Conservation (phyloP, 129 eudicot species). For the Logfia minima region DNA sequence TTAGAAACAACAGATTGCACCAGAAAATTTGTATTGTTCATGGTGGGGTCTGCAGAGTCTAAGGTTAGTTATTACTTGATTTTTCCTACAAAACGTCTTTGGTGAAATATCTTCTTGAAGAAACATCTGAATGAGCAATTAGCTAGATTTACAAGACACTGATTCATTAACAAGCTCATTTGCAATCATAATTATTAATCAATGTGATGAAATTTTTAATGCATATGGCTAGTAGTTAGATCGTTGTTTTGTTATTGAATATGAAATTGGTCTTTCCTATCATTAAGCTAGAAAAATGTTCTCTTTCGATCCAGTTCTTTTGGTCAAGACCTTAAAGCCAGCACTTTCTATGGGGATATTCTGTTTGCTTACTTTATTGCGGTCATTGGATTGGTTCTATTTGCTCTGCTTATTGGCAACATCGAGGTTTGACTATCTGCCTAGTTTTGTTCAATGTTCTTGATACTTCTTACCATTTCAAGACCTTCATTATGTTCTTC, state of each 20-base stretch:
- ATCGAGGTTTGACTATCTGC: constrained; percentile 57
- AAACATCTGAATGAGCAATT: background rate
- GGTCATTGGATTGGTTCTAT: constrained; percentile 58
- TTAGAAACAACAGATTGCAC: constrained; percentile 39
- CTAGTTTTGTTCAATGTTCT: background rate
- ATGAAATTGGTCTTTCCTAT: too few relatives aligned
- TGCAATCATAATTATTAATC: background rate
- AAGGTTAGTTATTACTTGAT: constrained; percentile 38
- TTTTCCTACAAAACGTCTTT: too few relatives aligned
- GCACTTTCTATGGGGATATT: constrained; percentile 60
- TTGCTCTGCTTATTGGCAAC: constrained; percentile 80
- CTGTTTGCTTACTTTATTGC: constrained; percentile 54
- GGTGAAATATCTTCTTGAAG: background rate
- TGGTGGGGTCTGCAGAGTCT: constrained; percentile 84
- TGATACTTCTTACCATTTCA: background rate
- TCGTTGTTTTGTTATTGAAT: too few relatives aligned
- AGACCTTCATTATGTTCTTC: background rate
- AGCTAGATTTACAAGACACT: background rate
- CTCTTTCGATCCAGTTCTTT: constrained; percentile 51
- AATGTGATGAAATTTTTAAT: background rate
- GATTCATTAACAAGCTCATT: background rate
- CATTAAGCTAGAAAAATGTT: background rate
- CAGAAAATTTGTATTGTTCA: constrained; percentile 60
- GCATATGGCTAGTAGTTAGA: too few relatives aligned
- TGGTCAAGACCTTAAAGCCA: constrained; percentile 75